Conservation (phyloP, 768 basidiomycete genomes). For the Trichaptum fuscoviolaceum region DNA sequence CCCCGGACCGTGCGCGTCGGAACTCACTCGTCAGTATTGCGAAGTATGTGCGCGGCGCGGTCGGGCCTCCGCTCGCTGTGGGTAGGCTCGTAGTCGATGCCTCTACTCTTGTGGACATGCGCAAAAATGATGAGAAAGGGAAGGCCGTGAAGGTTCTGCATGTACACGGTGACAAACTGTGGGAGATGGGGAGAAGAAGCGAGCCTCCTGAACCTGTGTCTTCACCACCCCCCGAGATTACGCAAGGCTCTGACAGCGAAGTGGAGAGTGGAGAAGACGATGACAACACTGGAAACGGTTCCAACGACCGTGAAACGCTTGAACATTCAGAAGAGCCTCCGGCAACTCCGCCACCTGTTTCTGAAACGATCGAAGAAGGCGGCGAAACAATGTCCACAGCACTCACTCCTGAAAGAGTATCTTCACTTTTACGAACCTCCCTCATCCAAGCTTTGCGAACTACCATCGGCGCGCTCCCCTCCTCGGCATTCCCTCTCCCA, state of each 20-base stretch:
- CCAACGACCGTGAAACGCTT: background rate
- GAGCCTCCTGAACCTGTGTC: slow-evolving; percentile 46
- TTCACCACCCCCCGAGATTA: slow-evolving; percentile 10
- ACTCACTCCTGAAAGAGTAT: slow-evolving; percentile 39
- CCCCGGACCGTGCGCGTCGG: slow-evolving; percentile 28
- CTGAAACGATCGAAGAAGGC: background rate
- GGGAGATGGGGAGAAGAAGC: slow-evolving; percentile 62
- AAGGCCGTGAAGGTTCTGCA: slow-evolving; percentile 74
- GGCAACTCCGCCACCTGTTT: background rate
- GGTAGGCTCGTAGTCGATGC: slow-evolving; percentile 62
- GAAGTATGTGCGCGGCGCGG: slow-evolving; percentile 32
- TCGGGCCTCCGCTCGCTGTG: slow-evolving; percentile 66
- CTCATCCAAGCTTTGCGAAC: slow-evolving; percentile 63
- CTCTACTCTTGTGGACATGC: slow-evolving; percentile 30
- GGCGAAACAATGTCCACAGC: background rate
- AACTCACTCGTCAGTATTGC: slow-evolving; percentile 60
- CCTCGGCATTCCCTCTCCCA: slow-evolving; percentile 65
- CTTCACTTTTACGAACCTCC: slow-evolving; percentile 50
- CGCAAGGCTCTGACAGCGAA: background rate
- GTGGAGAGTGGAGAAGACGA: background rate
- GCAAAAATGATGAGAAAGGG: slow-evolving; percentile 51
- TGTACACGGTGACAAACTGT: slow-evolving; percentile 72
- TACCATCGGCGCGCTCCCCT: slow-evolving; percentile 39
- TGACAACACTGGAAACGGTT: background rate
- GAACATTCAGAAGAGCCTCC: background rate